These are phyloP conservation scores for Colletotrichum nymphaeae DNA, from an alignment of 2,329 filamentous ascomycete genomes.

Conservation along the genomic window DNA sequence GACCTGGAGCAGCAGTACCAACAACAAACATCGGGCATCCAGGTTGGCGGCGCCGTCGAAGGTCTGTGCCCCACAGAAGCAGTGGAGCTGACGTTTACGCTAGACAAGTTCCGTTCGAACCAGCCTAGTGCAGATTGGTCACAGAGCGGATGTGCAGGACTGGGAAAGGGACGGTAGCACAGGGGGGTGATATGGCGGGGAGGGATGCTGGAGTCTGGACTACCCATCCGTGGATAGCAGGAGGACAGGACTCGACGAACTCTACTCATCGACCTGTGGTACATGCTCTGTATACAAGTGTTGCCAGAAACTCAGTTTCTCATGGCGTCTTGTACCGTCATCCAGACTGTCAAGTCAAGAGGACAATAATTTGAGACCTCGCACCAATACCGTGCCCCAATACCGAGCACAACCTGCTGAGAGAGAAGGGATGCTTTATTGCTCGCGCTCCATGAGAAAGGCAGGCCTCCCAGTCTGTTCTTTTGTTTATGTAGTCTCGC, in stretches of 20 bases:
- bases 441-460: not conserved
- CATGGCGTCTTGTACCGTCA: not conserved
- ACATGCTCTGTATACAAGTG: not conserved
- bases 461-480: not conserved
- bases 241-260: conserved; percentile 5
- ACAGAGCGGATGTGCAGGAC: conserved; percentile 24
- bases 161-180: conserved; percentile 3
- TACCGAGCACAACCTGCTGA: not conserved
- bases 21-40: conserved; percentile 8
- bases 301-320: not conserved
- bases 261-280: conserved; percentile 1
- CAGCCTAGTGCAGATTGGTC: conserved; percentile 19
- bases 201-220: not conserved
- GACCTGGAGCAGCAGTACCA: not conserved
- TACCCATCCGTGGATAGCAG: not conserved
- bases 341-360: not conserved
- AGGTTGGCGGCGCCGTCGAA: conserved; percentile 12
- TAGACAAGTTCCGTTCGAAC: conserved; percentile 12
- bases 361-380: not conserved
- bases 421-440: not conserved
- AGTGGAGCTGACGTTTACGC: conserved; percentile 22
- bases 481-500: not conserved
- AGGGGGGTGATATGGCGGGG: not conserved
- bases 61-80: conserved; percentile 11
- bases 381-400: not conserved